These are phyloP conservation scores for Chamaenerion angustifolium DNA, from an alignment of 345 rosid species.

Conservation along the genomic window DNA sequence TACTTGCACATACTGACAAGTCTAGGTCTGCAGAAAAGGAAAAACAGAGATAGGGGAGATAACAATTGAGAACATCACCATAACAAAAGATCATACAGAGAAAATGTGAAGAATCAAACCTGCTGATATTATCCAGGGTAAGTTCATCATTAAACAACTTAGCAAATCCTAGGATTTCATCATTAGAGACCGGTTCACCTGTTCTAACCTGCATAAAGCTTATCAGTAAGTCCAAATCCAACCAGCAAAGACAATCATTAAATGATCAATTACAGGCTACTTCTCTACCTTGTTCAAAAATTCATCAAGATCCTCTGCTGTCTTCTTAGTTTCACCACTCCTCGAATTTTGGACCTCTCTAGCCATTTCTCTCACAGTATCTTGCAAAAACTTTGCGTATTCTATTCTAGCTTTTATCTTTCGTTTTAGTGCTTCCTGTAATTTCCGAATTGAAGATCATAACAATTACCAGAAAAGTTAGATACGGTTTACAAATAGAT, in stretches of 20 bases:
- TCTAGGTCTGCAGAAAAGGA: slow-evolving; percentile 58
- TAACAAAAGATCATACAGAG: neutral
- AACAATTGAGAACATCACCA: neutral
- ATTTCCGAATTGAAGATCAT: slow-evolving; percentile 10
- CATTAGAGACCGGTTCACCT: slow-evolving; percentile 80
- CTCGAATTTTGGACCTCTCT: slow-evolving; percentile 85
- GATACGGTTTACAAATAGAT: too few species aligned
- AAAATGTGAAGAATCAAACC: slow-evolving; percentile 24
- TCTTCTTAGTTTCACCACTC: slow-evolving; percentile 72
- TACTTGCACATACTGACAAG: slow-evolving; percentile 95
- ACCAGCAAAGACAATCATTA: neutral
- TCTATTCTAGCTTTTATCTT: slow-evolving; percentile 83
- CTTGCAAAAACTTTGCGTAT: slow-evolving; percentile 96
- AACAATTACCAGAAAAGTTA: too few species aligned
- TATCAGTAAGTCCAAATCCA: neutral
- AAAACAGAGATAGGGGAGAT: slow-evolving; percentile 6
- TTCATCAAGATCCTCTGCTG: slow-evolving; percentile 89
- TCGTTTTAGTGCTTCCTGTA: slow-evolving; percentile 80
- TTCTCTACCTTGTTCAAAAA: slow-evolving; percentile 65
- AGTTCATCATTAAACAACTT: slow-evolving; percentile 90
- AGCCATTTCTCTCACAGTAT: slow-evolving; percentile 97
- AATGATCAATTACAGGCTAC: neutral
- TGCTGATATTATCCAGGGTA: slow-evolving; percentile 90
- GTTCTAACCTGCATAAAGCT: slow-evolving; percentile 59
- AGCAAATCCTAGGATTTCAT: slow-evolving; percentile 93